Evolutionary conservation across 1,284 basidiomycete species (phyloP).

Genomic region (Ceratobasidium sp.): DNA sequence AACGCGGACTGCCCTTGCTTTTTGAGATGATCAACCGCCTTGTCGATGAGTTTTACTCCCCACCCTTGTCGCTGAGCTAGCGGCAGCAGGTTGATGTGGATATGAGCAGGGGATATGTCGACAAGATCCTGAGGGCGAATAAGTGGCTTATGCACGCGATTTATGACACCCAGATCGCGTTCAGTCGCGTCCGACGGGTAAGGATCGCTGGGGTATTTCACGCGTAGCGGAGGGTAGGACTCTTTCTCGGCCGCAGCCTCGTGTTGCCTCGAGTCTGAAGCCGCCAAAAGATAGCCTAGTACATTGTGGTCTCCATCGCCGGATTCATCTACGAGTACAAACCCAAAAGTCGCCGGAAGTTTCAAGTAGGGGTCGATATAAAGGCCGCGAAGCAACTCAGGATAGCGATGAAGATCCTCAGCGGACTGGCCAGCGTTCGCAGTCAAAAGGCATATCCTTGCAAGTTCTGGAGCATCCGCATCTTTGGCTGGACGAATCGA

Average conservation of each 20-base stretch:
- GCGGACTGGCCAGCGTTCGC: constrained; percentile 72
- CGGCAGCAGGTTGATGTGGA: constrained; percentile 71
- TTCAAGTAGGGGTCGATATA: constrained; percentile 76
- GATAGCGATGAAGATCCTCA: constrained; percentile 62
- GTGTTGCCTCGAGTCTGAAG: constrained; percentile 64
- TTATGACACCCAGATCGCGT: constrained; percentile 46
- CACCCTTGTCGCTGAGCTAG: constrained; percentile 65
- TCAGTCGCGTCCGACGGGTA: constrained; percentile 17
- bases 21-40: constrained; percentile 57
- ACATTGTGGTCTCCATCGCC: constrained; percentile 48
- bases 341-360: constrained; percentile 69
- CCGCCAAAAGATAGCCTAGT: constrained; percentile 67
- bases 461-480: constrained; percentile 62
- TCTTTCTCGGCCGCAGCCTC: constrained; percentile 57
- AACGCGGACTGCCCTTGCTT: constrained; percentile 17
- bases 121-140: constrained; percentile 57
- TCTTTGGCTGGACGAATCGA: constrained; percentile 62
- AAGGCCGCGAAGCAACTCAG: constrained; percentile 70
- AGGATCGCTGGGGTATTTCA: constrained; percentile 55
- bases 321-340: constrained; percentile 57
- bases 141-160: constrained; percentile 58
- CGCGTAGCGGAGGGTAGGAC: constrained; percentile 66
- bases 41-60: constrained; percentile 63
- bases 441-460: constrained; percentile 74
- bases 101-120: constrained; percentile 64